Evolutionary conservation across 768 basidiomycete genomes (phyloP), one percentile per base, ranked within the genome.

Genomic region (Austroboletus festivus): DNA sequence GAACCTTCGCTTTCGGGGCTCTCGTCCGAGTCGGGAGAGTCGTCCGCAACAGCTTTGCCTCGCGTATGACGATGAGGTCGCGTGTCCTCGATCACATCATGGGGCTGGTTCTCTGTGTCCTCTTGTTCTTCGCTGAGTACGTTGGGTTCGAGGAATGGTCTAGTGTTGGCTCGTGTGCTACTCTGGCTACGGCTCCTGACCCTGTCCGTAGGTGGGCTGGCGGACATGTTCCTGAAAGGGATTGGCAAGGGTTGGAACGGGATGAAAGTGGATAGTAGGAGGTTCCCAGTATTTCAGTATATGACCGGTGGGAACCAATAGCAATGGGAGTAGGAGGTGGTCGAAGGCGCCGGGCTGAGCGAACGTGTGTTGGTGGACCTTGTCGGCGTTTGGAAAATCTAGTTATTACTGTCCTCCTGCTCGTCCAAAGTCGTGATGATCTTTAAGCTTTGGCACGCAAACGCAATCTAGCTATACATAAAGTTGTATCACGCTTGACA

Each of bases 151-250:
- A 70, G 71, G 53, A 73, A 66, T 4, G 70, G 62, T 50, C 75
- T 74, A 31, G 72, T 59, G 34, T 75, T 70, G 16, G 73, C 73
- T 43, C 74, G 78, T 24, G 80, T 77, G 58, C 82, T 83, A 61
- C 79, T 76, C 46, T 77, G 67, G 57, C 86, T 88, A 30, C 76
- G 75, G 61, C 85, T 88, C 56, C 87, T 75, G 4, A 68, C 65
- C 16, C 75, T 70, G 26, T 75, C 70, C 43, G 70, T 72, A 15
- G 73, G 71, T 6, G 83, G 78, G 48, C 76, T 73, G 9, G 71
- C 62, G 12, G 85, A 85, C 28, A 77, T 71, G 50, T 70, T 80
- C 37, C 82, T 70, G 28, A 62, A 19, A 74, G 67, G 37, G 73
- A 64, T 37, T 71, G 73, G 26, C 75, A 71, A 11, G 74, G 60